A percentile compares a stretch with the other conserved stretches of the same genome.
Conservation (phyloP, 495 filamentous ascomycete genomes). For the Recurvomyces mirabilis region DNA sequence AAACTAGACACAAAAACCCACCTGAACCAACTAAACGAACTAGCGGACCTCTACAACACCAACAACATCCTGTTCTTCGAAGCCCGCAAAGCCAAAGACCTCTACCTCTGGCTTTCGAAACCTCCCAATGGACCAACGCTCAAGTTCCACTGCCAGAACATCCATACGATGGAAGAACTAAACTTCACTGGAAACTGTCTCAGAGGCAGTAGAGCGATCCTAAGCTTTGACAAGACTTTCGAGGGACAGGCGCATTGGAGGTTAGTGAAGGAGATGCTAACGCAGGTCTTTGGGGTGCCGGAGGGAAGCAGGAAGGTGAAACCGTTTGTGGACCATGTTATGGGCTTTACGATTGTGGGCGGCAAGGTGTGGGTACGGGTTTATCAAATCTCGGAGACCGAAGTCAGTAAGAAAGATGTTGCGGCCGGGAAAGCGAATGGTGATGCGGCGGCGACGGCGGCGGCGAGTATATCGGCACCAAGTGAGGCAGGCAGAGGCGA, state of each 20-base stretch:
- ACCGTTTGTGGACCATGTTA: constrained; percentile 91
- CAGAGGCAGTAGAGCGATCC: constrained; percentile 86
- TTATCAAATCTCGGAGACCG: constrained; percentile 85
- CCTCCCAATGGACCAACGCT: constrained; percentile 91
- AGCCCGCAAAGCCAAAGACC: constrained; percentile 84
- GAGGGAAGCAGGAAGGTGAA: constrained; percentile 78
- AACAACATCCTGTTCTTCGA: constrained; percentile 98
- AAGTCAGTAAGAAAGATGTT: constrained; percentile 38
- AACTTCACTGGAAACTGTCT: constrained; percentile 96
- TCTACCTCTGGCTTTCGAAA: constrained; percentile 89
- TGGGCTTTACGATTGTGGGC: constrained; percentile 83
- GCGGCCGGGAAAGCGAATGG: constrained; percentile 30
- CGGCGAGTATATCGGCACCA: constrained; percentile 19
- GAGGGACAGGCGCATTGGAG: constrained; percentile 62
- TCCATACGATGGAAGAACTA: constrained; percentile 92
- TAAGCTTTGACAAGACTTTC: constrained; percentile 84
- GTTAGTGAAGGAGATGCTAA: constrained; percentile 75
- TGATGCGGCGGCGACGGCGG: constrained; percentile 20
- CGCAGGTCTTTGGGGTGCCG: constrained; percentile 88
- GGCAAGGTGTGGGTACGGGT: constrained; percentile 94
- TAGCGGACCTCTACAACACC: constrained; percentile 96
- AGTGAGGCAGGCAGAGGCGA: constrained; percentile 31
- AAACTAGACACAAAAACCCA: constrained; percentile 87
- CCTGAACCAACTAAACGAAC: constrained; percentile 84
- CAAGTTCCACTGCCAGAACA: constrained; percentile 62